phyloP scores from a whole-genome alignment of 2,329 filamentous ascomycete species.

The Fusarium brachygibbosum region DNA sequence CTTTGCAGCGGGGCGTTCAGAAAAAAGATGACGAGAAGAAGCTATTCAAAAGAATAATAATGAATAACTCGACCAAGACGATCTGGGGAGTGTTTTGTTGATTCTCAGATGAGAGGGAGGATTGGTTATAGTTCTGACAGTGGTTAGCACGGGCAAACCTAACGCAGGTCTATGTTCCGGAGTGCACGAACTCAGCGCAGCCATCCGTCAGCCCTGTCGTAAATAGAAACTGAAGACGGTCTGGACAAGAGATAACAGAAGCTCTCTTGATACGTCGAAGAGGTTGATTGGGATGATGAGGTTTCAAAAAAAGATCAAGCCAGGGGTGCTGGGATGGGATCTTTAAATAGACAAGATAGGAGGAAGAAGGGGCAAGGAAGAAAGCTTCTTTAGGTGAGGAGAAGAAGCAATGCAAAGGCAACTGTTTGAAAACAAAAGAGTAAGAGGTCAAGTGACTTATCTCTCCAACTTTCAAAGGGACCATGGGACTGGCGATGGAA shows the following conservation, averaged over 20 bases:
- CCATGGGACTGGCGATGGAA: constrained; percentile 47
- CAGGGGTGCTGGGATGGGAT: constrained; percentile 16
- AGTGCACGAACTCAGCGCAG: constrained; percentile 50
- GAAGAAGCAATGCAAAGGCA: constrained; percentile 27
- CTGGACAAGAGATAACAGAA: constrained; percentile 48
- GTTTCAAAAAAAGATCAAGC: constrained; percentile 41
- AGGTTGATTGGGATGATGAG: constrained; percentile 31
- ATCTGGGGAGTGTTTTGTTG: constrained; percentile 6
- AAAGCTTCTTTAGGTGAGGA: constrained; percentile 30
- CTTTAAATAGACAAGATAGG: constrained; percentile 26
- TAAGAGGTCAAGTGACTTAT: constrained; percentile 44
- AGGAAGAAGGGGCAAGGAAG: constrained; percentile 20
- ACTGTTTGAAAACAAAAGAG: constrained; percentile 13
- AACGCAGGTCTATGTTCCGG: constrained; percentile 24
- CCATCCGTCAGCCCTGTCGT: constrained; percentile 51
- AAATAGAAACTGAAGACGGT: constrained; percentile 49
- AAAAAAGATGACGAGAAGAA: constrained; percentile 8
- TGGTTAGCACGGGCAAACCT: constrained; percentile 48
- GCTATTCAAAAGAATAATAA: constrained; percentile 14
- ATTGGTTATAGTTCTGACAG: constrained; percentile 45
- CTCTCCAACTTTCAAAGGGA: constrained; percentile 36
- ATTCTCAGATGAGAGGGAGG: constrained; percentile 43
- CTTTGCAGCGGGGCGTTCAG: constrained; percentile 21
- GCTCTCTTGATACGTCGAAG: constrained; percentile 47
- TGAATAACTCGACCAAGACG: constrained; percentile 23